Base-by-base conservation (phyloP, 345 rosid genomes). In the Toxicodendron radicans region DNA sequence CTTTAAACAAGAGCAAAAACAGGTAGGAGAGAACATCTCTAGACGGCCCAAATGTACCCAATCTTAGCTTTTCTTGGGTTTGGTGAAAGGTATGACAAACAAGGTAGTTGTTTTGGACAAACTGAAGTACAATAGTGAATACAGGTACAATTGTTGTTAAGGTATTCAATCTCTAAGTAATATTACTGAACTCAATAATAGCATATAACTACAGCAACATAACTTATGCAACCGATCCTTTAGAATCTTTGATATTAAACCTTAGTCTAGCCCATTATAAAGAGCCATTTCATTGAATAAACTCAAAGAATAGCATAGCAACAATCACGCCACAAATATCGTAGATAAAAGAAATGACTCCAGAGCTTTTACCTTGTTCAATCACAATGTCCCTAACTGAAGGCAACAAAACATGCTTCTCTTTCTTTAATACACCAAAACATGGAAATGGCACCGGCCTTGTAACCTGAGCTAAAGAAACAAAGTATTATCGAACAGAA, bases 361-460 rank as follows among this genome's bases (percentile, higher is more conserved):
- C 41, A 45, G 21, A 33, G 58, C 24, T 38, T 71, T 73, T 79
- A 88, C 92, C 94, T 87, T 88, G 94, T 72, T 90, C 94, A 51
- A 87, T 74, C 32, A 88, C 82, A 68, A 90, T 73, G 66, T 90
- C 95, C 14, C 85, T 86, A 35, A 90, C 92, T 0, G 88, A 88
- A 78, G 88, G 85, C 71, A 90, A 72, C 46, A 90, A 73, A 66
- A 90, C 85, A 81, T 88, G 88, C 86, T 88, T 90, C 86, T 87
- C 92, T 73, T 80, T 90, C 78, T 87, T 84, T 23, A 90, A 75
- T 56, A 84, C 85, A 76, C 95, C 95, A 59, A 88, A 83, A 82
- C 89, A 90, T 5, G 94, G 94, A 78, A 87, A 85, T 67, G 85
- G 73, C 13, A 88, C 88, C 2, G 89, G 95, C 76, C 75, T 90